A percentile compares a stretch with the other conserved stretches of the same genome.
These are phyloP conservation scores for Pseudopithomyces maydicus DNA, from an alignment of 2,329 filamentous ascomycete species.

Conservation along the genomic window DNA sequence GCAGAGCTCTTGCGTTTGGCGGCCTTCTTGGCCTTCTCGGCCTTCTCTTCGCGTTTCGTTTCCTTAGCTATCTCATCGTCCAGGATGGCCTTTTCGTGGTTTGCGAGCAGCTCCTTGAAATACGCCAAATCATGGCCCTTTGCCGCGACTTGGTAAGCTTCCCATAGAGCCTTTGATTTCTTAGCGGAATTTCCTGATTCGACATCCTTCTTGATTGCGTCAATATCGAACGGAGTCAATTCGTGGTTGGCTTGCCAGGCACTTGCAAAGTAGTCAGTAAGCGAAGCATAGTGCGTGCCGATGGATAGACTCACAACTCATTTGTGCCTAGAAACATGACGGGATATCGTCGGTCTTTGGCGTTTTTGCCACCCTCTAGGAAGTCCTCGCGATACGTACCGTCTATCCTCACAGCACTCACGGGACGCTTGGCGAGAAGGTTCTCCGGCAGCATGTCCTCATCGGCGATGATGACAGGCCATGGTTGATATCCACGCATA, in stretches of 20 bases:
- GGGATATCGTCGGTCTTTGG: slow-evolving; percentile 83
- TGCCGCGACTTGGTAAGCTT: slow-evolving; percentile 79
- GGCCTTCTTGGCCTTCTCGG: slow-evolving; percentile 64
- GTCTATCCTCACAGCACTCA: slow-evolving; percentile 80
- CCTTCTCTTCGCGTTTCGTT: slow-evolving; percentile 65
- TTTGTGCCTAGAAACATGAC: slow-evolving; percentile 96
- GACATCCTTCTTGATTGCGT: slow-evolving; percentile 73
- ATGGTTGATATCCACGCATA: slow-evolving; percentile 91
- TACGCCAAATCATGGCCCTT: slow-evolving; percentile 77
- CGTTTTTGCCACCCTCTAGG: slow-evolving; percentile 84
- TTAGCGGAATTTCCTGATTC: slow-evolving; percentile 79
- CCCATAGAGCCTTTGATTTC: slow-evolving; percentile 77
- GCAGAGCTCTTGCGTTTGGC: slow-evolving; percentile 49
- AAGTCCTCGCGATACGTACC: slow-evolving; percentile 88
- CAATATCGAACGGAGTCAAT: slow-evolving; percentile 75
- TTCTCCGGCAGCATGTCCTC: slow-evolving; percentile 88
- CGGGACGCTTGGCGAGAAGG: slow-evolving; percentile 78
- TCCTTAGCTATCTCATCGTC: slow-evolving; percentile 65
- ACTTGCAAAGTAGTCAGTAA: slow-evolving; percentile 55
- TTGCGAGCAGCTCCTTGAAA: slow-evolving; percentile 78
- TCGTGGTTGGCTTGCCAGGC: slow-evolving; percentile 90
- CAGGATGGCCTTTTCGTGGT: slow-evolving; percentile 61
- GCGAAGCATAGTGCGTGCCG: not conserved
- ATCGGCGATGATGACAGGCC: slow-evolving; percentile 93
- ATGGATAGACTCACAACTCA: slow-evolving; percentile 82